Percentiles rank a stretch among this genome's conserved stretches.
These are phyloP conservation scores for Solanum piurae DNA, from an alignment of 257 asterid genomes.

Conservation along the genomic window DNA sequence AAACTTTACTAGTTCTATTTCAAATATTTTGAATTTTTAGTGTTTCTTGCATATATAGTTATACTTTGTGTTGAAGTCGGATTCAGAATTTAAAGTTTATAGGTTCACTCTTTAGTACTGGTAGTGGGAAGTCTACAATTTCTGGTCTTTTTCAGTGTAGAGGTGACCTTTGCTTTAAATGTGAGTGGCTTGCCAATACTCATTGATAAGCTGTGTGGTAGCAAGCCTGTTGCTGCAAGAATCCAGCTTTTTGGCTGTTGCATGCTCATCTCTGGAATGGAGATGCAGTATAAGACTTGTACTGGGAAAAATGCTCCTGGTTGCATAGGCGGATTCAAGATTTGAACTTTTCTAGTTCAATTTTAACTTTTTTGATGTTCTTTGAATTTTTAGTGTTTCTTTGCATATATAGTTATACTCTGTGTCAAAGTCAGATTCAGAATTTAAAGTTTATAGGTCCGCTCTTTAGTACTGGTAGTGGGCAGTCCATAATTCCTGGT, in stretches of 20 bases:
- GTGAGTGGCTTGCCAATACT: constrained; percentile 75
- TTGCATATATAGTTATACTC: not conserved
- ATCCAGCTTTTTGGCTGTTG: constrained; percentile 76
- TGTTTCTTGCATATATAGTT: not conserved
- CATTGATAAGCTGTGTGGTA: constrained; percentile 74
- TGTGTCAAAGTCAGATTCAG: not conserved
- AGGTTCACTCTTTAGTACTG: constrained; percentile 16
- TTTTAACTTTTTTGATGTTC: not conserved
- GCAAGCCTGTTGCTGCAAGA: constrained; percentile 67
- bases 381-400: not conserved
- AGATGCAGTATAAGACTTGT: constrained; percentile 65
- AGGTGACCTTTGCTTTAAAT: constrained; percentile 68
- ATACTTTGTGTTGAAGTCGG: not conserved
- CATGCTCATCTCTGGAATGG: constrained; percentile 84
- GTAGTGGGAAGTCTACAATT: constrained; percentile 23
- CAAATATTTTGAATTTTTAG: not conserved
- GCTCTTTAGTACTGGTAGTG: constrained; percentile 31
- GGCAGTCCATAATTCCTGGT: constrained; percentile 46
- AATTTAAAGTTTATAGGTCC: not conserved
- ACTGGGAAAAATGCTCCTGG: not conserved
- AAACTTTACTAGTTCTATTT: not conserved
- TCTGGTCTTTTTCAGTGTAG: constrained; percentile 79
- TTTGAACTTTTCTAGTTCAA: not conserved
- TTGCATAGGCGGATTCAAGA: not conserved
- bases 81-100: not conserved